Conservation (phyloP, 1,284 basidiomycete genomes). For the Coniferiporia sulphurascens region DNA sequence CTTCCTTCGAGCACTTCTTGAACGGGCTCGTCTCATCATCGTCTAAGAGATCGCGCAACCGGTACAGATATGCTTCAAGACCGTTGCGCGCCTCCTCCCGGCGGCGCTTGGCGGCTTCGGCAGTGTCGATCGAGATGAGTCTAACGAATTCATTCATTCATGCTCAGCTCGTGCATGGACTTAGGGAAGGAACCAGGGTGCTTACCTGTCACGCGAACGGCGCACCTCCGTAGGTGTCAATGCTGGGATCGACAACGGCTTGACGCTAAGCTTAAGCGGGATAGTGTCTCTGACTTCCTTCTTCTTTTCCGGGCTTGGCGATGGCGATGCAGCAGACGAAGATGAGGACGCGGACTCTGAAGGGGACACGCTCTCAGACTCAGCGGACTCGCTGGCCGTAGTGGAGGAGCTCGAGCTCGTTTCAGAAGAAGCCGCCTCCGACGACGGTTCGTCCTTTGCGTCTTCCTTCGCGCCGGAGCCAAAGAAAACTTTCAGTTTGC, state of each 20-base stretch:
- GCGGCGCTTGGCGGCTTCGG: conserved; percentile 72
- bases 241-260: conserved; percentile 60
- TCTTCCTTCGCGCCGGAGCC: conserved; percentile 40
- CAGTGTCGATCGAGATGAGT: conserved; percentile 71
- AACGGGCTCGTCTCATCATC: conserved; percentile 65
- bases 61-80: conserved; percentile 91
- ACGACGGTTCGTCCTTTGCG: conserved; percentile 26
- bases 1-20: conserved; percentile 69
- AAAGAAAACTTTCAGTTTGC: conserved; percentile 83
- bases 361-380: conserved; percentile 27
- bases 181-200: conserved; percentile 17
- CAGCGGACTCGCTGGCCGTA: conserved; percentile 19
- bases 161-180: conserved; percentile 2
- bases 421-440: conserved; percentile 28
- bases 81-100: conserved; percentile 90
- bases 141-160: conserved; percentile 37
- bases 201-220: conserved; percentile 61
- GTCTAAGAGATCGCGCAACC: conserved; percentile 78
- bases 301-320: conserved; percentile 27
- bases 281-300: conserved; percentile 48
- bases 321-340: conserved; percentile 22
- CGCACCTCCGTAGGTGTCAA: conserved; percentile 74
- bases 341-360: conserved; percentile 20
- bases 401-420: conserved; percentile 6
- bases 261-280: conserved; percentile 55